These are phyloP conservation scores for Quercus mongolica DNA, from an alignment of 306 rosid species.

Conservation along the genomic window DNA sequence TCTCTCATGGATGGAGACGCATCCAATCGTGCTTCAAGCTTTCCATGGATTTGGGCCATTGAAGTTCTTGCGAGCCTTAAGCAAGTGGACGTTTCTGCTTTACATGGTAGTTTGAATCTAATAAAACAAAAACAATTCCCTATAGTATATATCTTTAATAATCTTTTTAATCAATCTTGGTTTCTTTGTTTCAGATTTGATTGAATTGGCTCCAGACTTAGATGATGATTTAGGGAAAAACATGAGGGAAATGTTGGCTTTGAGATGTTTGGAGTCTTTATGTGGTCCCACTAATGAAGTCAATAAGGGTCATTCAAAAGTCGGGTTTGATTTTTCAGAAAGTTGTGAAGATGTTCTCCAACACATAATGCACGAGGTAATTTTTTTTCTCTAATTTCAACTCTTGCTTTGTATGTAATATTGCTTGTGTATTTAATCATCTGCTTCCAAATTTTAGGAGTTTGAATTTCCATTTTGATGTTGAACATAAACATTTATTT, in stretches of 20 bases:
- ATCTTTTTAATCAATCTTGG: not conserved
- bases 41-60: constrained; percentile 66
- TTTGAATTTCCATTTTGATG: constrained; percentile 3
- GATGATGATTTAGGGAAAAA: constrained; percentile 29
- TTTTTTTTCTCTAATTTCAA: not conserved
- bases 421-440: not conserved
- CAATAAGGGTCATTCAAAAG: constrained; percentile 33
- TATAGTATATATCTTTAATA: not conserved
- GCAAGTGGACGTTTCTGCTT: constrained; percentile 27
- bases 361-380: constrained; percentile 45
- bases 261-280: constrained; percentile 67
- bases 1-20: constrained; percentile 31
- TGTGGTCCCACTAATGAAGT: constrained; percentile 15
- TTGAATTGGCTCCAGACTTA: constrained; percentile 41
- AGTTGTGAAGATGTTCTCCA: constrained; percentile 49
- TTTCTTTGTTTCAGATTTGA: constrained; percentile 37
- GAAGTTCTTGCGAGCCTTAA: constrained; percentile 57
- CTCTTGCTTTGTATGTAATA: constrained; percentile 3
- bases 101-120: constrained; percentile 32
- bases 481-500: not conserved
- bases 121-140: too few relatives aligned
- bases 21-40: constrained; percentile 20
- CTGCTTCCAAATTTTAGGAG: constrained; percentile 5
- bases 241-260: constrained; percentile 59
- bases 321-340: constrained; percentile 41